These are phyloP conservation scores for Zelonia costaricensis DNA, from an alignment of 208 protist species.

Conservation along the genomic window DNA sequence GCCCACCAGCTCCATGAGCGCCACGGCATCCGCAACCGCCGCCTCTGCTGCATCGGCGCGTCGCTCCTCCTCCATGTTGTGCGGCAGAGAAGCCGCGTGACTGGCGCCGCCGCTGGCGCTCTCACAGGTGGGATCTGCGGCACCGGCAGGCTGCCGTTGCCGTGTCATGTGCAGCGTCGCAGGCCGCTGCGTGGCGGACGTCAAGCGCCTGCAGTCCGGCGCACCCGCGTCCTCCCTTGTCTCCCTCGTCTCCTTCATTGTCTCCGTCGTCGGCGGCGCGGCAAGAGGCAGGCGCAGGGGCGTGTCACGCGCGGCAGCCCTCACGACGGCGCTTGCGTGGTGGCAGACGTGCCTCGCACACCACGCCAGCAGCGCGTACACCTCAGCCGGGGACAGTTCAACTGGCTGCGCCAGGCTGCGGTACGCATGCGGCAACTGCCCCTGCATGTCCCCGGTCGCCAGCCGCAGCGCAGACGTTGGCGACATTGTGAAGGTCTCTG, in stretches of 20 bases:
- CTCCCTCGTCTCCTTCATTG: too few relatives aligned
- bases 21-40: not conserved
- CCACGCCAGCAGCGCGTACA: conserved; percentile 6
- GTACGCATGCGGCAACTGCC: not conserved
- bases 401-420: conserved; percentile 13
- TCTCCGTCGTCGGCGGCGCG: too few relatives aligned
- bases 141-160: too few relatives aligned
- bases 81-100: not conserved
- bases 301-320: not conserved
- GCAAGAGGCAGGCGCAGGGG: too few relatives aligned
- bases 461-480: not conserved
- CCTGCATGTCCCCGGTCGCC: not conserved
- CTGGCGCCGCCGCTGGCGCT: too few relatives aligned
- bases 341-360: conserved; percentile 9
- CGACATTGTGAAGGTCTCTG: too few relatives aligned
- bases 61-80: not conserved
- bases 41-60: conserved; percentile 5
- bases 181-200: not conserved
- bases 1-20: conserved; percentile 12
- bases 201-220: not conserved
- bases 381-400: conserved; percentile 6
- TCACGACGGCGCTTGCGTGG: conserved; percentile 1
- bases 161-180: too few relatives aligned
- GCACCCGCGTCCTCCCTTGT: too few relatives aligned
- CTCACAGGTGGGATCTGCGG: too few relatives aligned